Evolutionary conservation across 192 early-diverging fungal genomes (phyloP).

Genomic region (Coemansia sp.): DNA sequence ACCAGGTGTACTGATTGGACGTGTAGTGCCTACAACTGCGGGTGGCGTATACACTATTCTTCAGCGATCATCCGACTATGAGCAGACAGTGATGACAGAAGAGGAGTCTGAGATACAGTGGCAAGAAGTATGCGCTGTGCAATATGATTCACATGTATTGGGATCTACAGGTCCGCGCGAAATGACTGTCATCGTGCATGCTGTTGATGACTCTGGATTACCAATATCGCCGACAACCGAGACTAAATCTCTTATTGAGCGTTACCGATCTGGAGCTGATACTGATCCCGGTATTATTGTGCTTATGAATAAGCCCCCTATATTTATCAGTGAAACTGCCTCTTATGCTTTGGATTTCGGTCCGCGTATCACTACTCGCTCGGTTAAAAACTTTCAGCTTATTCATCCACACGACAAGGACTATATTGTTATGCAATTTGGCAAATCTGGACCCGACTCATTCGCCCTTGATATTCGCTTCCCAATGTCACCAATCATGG

Average conservation of each 20-base stretch:
- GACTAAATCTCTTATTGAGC: slow-evolving; percentile 2
- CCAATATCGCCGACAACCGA: neutral
- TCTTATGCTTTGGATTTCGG: slow-evolving; percentile 95
- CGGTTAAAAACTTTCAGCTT: slow-evolving; percentile 98
- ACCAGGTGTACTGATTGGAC: slow-evolving; percentile 15
- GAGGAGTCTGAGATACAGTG: slow-evolving; percentile 1
- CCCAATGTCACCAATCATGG: no score
- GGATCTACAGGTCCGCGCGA: slow-evolving; percentile 91
- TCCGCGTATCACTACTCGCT: slow-evolving; percentile 83
- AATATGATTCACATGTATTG: slow-evolving; percentile 86
- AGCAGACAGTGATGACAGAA: slow-evolving; percentile 9
- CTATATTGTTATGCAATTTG: slow-evolving; percentile 95
- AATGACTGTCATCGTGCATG: slow-evolving; percentile 80
- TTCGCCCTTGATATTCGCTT: slow-evolving; percentile 94
- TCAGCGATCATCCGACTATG: slow-evolving; percentile 56
- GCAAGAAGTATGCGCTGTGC: slow-evolving; percentile 57
- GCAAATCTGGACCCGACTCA: slow-evolving; percentile 68
- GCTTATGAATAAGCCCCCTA: slow-evolving; percentile 89
- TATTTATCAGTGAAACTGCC: slow-evolving; percentile 89
- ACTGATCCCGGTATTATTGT: slow-evolving; percentile 66
- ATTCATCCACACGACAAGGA: slow-evolving; percentile 91
- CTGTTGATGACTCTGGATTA: slow-evolving; percentile 13
- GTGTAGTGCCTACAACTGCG: slow-evolving; percentile 72
- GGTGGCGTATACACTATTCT: slow-evolving; percentile 84
- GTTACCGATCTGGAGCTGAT: slow-evolving; percentile 14